phyloP scores from a whole-genome alignment of 352 stramenopile genomes.

The Globisporangium iwayamae region DNA sequence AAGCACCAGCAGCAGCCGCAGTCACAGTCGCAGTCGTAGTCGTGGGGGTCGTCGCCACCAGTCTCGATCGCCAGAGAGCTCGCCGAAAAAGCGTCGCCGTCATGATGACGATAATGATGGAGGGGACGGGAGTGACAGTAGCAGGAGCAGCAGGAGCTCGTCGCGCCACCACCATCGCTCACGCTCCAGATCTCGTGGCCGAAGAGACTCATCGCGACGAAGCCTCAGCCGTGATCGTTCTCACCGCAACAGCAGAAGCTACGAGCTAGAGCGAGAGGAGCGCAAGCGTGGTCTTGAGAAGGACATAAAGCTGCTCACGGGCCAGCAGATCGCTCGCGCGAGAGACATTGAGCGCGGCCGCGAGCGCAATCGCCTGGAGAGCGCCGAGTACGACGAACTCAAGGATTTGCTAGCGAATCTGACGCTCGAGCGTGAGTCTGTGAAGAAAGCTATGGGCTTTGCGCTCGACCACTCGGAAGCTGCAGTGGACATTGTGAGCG shows the following conservation, averaged over 20 bases:
- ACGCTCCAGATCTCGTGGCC: conserved; percentile 10
- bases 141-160: conserved; percentile 9
- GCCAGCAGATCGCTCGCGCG: conserved; percentile 68
- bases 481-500: conserved; percentile 59
- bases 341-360: conserved; percentile 60
- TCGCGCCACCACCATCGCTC: not conserved
- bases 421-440: conserved; percentile 63
- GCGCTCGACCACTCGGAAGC: conserved; percentile 77
- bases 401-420: conserved; percentile 34
- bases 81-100: conserved; percentile 9
- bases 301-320: conserved; percentile 37
- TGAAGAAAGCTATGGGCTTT: conserved; percentile 77
- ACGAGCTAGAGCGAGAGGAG: not conserved
- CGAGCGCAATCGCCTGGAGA: conserved; percentile 44
- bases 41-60: conserved; percentile 17
- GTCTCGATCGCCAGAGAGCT: conserved; percentile 13
- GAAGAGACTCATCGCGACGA: conserved; percentile 1
- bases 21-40: conserved; percentile 25
- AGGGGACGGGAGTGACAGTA: conserved; percentile 12
- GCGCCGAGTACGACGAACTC: conserved; percentile 56
- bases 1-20: conserved; percentile 2
- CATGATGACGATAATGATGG: conserved; percentile 11
- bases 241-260: not conserved
- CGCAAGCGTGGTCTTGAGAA: not conserved
- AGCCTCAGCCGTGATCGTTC: conserved; percentile 1